Base-by-base conservation (phyloP, 148 eudicot species). In the Fagopyrum tataricum region DNA sequence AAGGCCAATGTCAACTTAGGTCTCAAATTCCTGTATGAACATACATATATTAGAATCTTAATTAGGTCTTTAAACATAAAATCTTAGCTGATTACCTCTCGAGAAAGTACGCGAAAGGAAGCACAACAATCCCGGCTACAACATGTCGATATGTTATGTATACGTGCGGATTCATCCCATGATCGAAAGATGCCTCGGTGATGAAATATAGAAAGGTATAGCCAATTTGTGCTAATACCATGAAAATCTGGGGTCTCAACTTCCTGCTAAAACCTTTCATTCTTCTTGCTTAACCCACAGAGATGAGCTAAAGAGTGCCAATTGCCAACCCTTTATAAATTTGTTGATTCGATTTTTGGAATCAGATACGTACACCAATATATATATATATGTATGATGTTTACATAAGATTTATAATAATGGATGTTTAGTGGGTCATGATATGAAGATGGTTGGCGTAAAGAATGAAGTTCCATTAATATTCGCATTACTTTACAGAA, bases 121-220 rank as follows among this genome's bases (percentile, higher is more conserved):
- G 76, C 81, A 87, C 76, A 15, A 70, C 85, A 6, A 92, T 61
- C 6, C 83, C 89, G 49, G 88, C 89, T 0, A 90, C 88, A 15
- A 90, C 67, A 71, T 92, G 87, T 23, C 97, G 85, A 47, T 92
- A 92, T 6, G 97, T 92, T 10, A 92, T 49, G 71, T 85, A 90
- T 46, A 92, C 96, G 73, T 88, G 87, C 72, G 97, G 92, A 59
- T 90, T 85, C 97, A 92, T 85, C 24, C 97, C 96, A 77, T 88
- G 91, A 55, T 84, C 84, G 79, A 92, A 92, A 73, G 97, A 88
- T 69, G 93, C 97, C 69, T 88, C 87, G 4, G 96, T 85, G 74
- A 92, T 83, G 82, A 92, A 85, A 69, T 90, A 92, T 69, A 90
- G 76, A 40, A 90, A 72, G 72, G 96, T 85, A 64, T 81, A 92